Evolutionary conservation across 495 filamentous ascomycete species (phyloP).

Genomic region (Cercophora samala): DNA sequence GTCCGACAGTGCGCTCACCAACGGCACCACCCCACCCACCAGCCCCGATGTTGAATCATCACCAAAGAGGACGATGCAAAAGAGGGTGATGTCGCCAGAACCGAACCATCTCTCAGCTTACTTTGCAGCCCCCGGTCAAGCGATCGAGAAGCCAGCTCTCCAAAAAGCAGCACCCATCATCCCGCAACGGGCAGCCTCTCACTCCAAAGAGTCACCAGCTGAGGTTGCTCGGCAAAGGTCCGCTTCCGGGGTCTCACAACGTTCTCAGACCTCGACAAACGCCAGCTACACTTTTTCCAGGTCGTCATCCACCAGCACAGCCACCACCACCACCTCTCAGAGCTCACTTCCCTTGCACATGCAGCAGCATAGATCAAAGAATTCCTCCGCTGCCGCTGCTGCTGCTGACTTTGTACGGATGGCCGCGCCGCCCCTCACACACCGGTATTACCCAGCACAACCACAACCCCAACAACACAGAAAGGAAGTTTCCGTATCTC

Average conservation of each 20-base stretch:
- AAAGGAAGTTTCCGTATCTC: conserved; percentile 32
- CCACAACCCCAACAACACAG: conserved; percentile 25
- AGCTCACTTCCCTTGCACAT: conserved; percentile 24
- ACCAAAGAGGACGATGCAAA: conserved; percentile 48
- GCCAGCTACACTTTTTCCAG: conserved; percentile 47
- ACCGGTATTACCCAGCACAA: neutral
- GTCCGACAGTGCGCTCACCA: conserved; percentile 59
- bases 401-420: conserved; percentile 6
- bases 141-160: conserved; percentile 33
- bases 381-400: conserved; percentile 26
- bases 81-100: conserved; percentile 56
- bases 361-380: conserved; percentile 36
- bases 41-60: conserved; percentile 71
- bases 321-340: conserved; percentile 37
- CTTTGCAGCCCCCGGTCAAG: conserved; percentile 57
- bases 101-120: conserved; percentile 79
- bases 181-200: conserved; percentile 72
- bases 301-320: conserved; percentile 48
- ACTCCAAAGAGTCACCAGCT: conserved; percentile 68
- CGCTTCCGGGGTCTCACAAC: conserved; percentile 49
- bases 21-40: conserved; percentile 58
- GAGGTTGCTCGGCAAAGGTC: conserved; percentile 64
- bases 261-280: conserved; percentile 45
- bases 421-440: conserved; percentile 15
- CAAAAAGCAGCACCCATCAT: conserved; percentile 56